phyloP scores from a whole-genome alignment of 2,329 filamentous ascomycete species.

The Lecanosticta acicola region DNA sequence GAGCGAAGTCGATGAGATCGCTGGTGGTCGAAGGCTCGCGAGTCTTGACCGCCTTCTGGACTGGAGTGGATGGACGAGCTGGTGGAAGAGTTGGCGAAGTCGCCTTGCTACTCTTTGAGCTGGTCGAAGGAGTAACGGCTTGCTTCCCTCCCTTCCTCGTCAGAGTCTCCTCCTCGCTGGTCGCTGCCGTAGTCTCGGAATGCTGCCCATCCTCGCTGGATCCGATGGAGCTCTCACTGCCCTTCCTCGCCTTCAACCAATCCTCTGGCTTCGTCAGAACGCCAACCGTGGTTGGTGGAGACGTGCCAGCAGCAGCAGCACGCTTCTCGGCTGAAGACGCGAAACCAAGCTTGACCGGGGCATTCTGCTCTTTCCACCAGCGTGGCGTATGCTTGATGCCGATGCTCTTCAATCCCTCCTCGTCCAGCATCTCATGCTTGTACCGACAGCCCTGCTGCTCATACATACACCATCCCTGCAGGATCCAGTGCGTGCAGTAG shows the following conservation, averaged over 20 bases:
- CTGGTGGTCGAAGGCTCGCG: slow-evolving; percentile 18
- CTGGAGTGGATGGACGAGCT: slow-evolving; percentile 7
- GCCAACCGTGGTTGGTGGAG: slow-evolving; percentile 13
- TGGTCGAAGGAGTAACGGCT: neutral
- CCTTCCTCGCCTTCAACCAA: slow-evolving; percentile 22
- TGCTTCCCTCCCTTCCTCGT: neutral
- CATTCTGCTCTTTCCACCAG: slow-evolving; percentile 51
- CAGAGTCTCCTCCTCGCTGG: slow-evolving; percentile 4
- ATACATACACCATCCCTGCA: slow-evolving; percentile 78
- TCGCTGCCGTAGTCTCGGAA: slow-evolving; percentile 3
- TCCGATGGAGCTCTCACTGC: slow-evolving; percentile 11
- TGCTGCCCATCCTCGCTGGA: slow-evolving; percentile 3
- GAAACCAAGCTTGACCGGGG: slow-evolving; percentile 26
- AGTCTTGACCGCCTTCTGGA: slow-evolving; percentile 7
- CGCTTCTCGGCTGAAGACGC: neutral
- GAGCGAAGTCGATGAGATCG: slow-evolving; percentile 27
- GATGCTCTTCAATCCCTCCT: slow-evolving; percentile 58
- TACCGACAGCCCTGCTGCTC: slow-evolving; percentile 80
- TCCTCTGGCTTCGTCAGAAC: slow-evolving; percentile 16
- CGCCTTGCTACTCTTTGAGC: neutral
- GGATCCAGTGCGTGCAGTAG: slow-evolving; percentile 87
- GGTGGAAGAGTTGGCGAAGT: slow-evolving; percentile 4
- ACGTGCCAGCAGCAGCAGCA: too few species aligned
- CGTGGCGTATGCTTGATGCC: slow-evolving; percentile 57
- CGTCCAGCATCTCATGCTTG: slow-evolving; percentile 86